A percentile compares a stretch with the other conserved stretches of the same genome.
Conservation (phyloP, 176 grass and related monocot genomes). For the Oryza glaberrima region DNA sequence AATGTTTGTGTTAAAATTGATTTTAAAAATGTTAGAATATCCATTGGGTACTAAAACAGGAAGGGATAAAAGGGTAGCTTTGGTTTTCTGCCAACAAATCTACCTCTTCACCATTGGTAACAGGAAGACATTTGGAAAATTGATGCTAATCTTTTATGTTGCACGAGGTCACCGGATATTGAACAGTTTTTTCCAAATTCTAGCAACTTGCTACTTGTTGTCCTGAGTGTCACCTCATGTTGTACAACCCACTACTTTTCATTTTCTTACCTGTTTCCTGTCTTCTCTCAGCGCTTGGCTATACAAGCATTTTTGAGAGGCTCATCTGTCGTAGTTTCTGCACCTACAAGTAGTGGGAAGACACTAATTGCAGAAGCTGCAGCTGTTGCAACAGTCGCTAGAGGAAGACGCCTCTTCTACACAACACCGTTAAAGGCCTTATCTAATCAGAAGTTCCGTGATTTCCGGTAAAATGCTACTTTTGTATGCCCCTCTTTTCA, state of each 20-base stretch:
- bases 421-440: constrained; percentile 96
- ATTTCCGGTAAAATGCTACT: constrained; percentile 68
- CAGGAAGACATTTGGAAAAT: too few species aligned
- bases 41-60: background rate
- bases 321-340: constrained; percentile 89
- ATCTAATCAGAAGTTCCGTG: constrained; percentile 95
- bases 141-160: too few species aligned
- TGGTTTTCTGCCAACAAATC: constrained; percentile 15
- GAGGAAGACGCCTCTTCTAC: constrained; percentile 85
- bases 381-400: constrained; percentile 86
- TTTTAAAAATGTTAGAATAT: constrained; percentile 4
- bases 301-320: constrained; percentile 96
- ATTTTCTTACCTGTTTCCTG: constrained; percentile 41
- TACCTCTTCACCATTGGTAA: too few species aligned
- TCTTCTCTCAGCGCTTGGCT: constrained; percentile 67
- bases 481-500: constrained; percentile 18
- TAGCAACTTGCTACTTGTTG: constrained; percentile 9
- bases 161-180: background rate
- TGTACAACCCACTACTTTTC: background rate
- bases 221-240: background rate
- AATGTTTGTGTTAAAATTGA: background rate
- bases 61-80: constrained; percentile 8
- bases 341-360: constrained; percentile 97
- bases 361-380: constrained; percentile 95
- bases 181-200: constrained; percentile 3